A percentile compares a stretch with the other conserved stretches of the same genome.
These are phyloP conservation scores for Beta vulgaris DNA, from an alignment of 148 eudicot genomes.

Conservation along the genomic window DNA sequence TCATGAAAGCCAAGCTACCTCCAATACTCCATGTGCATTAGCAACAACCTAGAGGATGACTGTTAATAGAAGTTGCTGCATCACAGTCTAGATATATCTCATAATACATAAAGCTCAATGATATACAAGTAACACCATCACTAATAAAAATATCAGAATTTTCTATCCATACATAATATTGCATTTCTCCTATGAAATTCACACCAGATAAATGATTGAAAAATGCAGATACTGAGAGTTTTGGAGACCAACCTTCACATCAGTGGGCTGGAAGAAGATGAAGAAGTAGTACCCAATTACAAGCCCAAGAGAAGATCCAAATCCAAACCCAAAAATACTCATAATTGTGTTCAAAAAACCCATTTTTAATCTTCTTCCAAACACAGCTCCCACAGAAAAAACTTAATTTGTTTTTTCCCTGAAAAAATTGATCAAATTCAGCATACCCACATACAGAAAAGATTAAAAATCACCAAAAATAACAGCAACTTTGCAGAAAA, in stretches of 20 bases:
- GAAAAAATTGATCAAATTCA: constrained; percentile 15
- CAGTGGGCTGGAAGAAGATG: constrained; percentile 63
- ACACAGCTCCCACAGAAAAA: not conserved
- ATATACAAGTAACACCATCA: no score
- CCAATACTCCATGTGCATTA: no score
- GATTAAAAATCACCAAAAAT: not conserved
- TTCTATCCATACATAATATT: not conserved
- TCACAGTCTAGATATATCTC: no score
- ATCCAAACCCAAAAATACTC: constrained; percentile 81
- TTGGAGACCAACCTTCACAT: constrained; percentile 63
- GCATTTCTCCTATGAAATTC: not conserved
- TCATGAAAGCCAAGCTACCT: no score
- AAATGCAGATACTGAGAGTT: not conserved
- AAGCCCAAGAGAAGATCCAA: constrained; percentile 68
- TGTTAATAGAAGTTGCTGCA: no score
- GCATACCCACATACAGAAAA: not conserved
- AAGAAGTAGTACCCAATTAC: constrained; percentile 75
- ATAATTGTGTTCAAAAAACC: constrained; percentile 65
- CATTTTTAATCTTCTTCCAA: constrained; percentile 41
- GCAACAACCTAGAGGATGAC: no score
- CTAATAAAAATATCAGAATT: not conserved
- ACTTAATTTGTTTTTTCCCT: not conserved
- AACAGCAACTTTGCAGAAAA: not conserved
- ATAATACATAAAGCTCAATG: no score
- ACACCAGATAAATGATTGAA: constrained; percentile 6